Conservation (phyloP, 768 basidiomycete genomes). For the Hygrocybe punicea region DNA sequence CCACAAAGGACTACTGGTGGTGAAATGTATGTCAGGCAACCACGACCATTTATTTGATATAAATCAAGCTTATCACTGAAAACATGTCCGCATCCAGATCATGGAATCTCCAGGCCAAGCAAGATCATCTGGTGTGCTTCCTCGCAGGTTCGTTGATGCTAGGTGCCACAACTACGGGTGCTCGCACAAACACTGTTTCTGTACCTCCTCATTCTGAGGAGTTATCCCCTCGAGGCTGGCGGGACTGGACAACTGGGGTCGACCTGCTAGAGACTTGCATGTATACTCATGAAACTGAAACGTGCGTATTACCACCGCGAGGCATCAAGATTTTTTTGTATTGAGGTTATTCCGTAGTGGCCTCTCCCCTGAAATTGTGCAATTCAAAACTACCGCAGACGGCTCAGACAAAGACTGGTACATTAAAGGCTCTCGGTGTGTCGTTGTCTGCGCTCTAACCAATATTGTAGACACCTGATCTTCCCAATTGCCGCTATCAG, state of each 20-base stretch:
- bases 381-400: conserved; percentile 69
- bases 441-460: neutral
- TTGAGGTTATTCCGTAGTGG: conserved; percentile 48
- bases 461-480: neutral
- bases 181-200: conserved; percentile 50
- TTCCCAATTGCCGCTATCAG: conserved; percentile 18
- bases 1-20: conserved; percentile 48
- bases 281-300: conserved; percentile 76
- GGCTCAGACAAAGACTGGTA: conserved; percentile 75
- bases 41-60: neutral
- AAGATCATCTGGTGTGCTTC: conserved; percentile 96
- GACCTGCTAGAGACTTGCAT: conserved; percentile 89
- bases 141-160: conserved; percentile 90
- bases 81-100: conserved; percentile 33
- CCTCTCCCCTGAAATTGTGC: conserved; percentile 85
- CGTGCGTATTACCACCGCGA: conserved; percentile 47
- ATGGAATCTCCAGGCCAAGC: conserved; percentile 83
- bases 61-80: too few species aligned
- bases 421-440: conserved; percentile 75
- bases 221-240: conserved; percentile 55
- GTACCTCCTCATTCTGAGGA: conserved; percentile 62
- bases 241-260: conserved; percentile 80
- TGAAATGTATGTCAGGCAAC: conserved; percentile 32
- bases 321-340: neutral
- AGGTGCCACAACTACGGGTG: conserved; percentile 71